phyloP scores from a whole-genome alignment of 2,329 filamentous ascomycete species.

The Salinomyces thailandicus region DNA sequence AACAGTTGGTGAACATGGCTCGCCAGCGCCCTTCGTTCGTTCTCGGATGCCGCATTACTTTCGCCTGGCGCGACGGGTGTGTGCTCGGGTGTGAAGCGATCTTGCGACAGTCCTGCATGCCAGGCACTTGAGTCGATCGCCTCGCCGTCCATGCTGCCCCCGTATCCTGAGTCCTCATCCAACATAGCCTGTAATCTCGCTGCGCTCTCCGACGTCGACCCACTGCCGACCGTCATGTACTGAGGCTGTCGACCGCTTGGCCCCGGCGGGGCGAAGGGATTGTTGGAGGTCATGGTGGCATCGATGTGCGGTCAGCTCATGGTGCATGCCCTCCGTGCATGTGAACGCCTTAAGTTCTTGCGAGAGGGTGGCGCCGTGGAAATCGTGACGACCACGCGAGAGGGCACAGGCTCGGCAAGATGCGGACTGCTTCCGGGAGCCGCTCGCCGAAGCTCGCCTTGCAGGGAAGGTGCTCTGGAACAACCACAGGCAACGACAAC shows the following conservation, averaged over 20 bases:
- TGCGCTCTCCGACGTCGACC: slow-evolving; percentile 71
- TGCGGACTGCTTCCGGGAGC: too few relatives aligned
- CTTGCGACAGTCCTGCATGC: slow-evolving; percentile 46
- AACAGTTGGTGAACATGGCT: slow-evolving; percentile 85
- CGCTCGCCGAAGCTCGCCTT: too few relatives aligned
- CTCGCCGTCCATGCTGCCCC: slow-evolving; percentile 59
- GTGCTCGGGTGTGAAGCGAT: slow-evolving; percentile 47
- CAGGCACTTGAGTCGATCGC: slow-evolving; percentile 47
- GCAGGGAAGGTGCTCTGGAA: too few relatives aligned
- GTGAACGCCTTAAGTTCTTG: too few relatives aligned
- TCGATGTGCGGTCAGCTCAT: neutral
- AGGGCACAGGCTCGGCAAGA: too few relatives aligned
- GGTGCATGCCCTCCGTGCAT: too few relatives aligned
- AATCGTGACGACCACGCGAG: too few relatives aligned
- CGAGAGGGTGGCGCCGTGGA: too few relatives aligned
- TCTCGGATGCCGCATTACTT: slow-evolving; percentile 42
- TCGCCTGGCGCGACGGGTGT: slow-evolving; percentile 42
- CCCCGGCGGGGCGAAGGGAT: slow-evolving; percentile 21
- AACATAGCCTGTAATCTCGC: slow-evolving; percentile 69
- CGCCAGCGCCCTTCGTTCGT: slow-evolving; percentile 58
- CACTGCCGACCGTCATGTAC: slow-evolving; percentile 83
- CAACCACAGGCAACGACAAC: too few relatives aligned
- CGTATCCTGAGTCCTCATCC: slow-evolving; percentile 85
- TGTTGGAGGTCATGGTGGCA: slow-evolving; percentile 25
- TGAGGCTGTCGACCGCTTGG: slow-evolving; percentile 28